A percentile compares a stretch with the other conserved stretches of the same genome.
These are phyloP conservation scores for Nevesoporus exiguus DNA, from an alignment of 768 basidiomycete species.

Conservation along the genomic window DNA sequence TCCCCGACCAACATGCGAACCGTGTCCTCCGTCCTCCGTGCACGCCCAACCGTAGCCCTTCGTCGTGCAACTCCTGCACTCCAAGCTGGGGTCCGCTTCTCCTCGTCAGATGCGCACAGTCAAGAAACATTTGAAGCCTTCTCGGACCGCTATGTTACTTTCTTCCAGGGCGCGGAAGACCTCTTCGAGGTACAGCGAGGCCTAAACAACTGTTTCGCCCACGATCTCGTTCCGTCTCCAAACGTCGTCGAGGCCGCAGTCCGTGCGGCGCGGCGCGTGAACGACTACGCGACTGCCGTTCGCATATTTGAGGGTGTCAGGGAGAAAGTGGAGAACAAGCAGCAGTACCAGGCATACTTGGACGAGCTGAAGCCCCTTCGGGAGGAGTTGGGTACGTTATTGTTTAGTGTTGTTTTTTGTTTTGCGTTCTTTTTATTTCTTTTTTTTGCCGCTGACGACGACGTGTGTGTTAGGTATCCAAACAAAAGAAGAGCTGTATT, in stretches of 20 bases:
- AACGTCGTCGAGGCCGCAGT: conserved; percentile 84
- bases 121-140: conserved; percentile 94
- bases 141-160: conserved; percentile 88
- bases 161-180: conserved; percentile 92
- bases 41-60: conserved; percentile 45
- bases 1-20: conserved; percentile 49
- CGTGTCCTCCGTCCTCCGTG: conserved; percentile 61
- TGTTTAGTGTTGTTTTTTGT: background rate
- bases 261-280: conserved; percentile 83
- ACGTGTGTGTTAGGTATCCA: conserved; percentile 42
- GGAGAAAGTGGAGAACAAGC: conserved; percentile 97
- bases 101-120: conserved; percentile 59
- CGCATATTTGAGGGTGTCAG: conserved; percentile 93
- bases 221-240: conserved; percentile 90
- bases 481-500: conserved; percentile 64
- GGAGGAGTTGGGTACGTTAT: conserved; percentile 80
- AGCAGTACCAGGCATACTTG: conserved; percentile 91
- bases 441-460: background rate
- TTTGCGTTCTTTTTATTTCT: no score
- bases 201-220: conserved; percentile 99
- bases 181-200: conserved; percentile 99
- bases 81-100: conserved; percentile 27
- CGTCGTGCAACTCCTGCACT: conserved; percentile 48
- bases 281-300: conserved; percentile 97
- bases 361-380: conserved; percentile 84